Percentiles rank a stretch among this genome's conserved stretches.
These are phyloP conservation scores for Naumovozyma baii DNA, from an alignment of 805 yeast species.

Conservation along the genomic window DNA sequence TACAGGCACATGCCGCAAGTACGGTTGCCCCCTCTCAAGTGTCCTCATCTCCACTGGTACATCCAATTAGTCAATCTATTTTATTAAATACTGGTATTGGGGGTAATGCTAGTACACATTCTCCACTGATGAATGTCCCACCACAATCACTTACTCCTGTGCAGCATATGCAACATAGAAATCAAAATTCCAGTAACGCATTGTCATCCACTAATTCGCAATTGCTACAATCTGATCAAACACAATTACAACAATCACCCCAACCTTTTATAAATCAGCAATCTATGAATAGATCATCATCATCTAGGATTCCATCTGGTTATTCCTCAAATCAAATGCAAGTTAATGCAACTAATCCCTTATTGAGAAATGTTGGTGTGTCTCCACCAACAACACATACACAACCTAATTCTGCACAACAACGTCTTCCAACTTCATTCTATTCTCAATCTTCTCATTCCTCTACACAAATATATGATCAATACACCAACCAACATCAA, in stretches of 20 bases:
- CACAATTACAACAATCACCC: slow-evolving; percentile 18
- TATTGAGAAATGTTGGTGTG: slow-evolving; percentile 24
- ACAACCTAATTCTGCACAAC: slow-evolving; percentile 15
- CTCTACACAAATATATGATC: slow-evolving; percentile 9
- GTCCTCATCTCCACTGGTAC: background rate
- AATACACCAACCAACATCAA: slow-evolving; percentile 5
- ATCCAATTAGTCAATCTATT: background rate
- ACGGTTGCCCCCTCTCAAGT: slow-evolving; percentile 12
- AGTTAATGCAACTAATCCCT: slow-evolving; percentile 22
- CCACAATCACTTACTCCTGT: slow-evolving; percentile 4
- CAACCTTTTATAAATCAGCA: slow-evolving; percentile 26
- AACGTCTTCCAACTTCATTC: slow-evolving; percentile 12
- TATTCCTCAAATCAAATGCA: slow-evolving; percentile 21
- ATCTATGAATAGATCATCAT: slow-evolving; percentile 20
- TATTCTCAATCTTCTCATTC: slow-evolving; percentile 4
- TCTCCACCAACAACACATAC: slow-evolving; percentile 17
- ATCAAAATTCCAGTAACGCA: background rate
- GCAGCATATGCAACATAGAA: slow-evolving; percentile 1
- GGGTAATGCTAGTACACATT: slow-evolving; percentile 5
- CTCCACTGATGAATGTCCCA: slow-evolving; percentile 4
- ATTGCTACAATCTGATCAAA: slow-evolving; percentile 1
- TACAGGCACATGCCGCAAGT: slow-evolving; percentile 29
- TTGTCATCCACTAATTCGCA: slow-evolving; percentile 2
- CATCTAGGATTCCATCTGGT: slow-evolving; percentile 30
- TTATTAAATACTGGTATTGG: slow-evolving; percentile 5